A percentile compares a stretch with the other conserved stretches of the same genome.
These are phyloP conservation scores for Picochlorum sp. DNA, from an alignment of 139 green algal species.

Conservation along the genomic window DNA sequence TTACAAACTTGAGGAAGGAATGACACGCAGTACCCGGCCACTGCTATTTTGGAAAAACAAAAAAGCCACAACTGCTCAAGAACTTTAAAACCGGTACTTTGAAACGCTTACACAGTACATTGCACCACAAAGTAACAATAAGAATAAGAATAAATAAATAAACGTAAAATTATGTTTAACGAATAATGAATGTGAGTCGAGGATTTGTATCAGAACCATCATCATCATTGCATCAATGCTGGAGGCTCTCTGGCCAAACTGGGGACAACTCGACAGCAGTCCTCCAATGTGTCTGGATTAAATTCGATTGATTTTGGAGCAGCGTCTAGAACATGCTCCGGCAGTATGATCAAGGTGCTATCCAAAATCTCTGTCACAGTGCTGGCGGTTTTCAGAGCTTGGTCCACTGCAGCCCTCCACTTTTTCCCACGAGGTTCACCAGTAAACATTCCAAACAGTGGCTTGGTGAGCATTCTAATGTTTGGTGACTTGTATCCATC, in stretches of 20 bases:
- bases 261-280: not conserved
- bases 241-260: not conserved
- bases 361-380: conserved; percentile 21
- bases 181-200: no score
- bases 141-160: no score
- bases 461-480: conserved; percentile 59
- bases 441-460: conserved; percentile 75
- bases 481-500: conserved; percentile 22
- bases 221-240: not conserved
- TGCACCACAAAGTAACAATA: no score
- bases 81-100: no score
- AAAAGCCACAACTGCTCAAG: no score
- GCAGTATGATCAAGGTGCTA: conserved; percentile 25
- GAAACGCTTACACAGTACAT: no score
- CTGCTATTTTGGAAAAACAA: no score
- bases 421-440: conserved; percentile 45
- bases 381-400: not conserved
- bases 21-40: no score
- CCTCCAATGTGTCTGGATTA: not conserved
- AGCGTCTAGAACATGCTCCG: conserved; percentile 37
- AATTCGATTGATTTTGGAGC: conserved; percentile 6
- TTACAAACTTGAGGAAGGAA: no score
- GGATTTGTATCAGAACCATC: not conserved
- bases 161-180: no score
- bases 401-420: conserved; percentile 35